A percentile compares a stretch with the other conserved stretches of the same genome.
phyloP scores from a whole-genome alignment of 2,329 filamentous ascomycete genomes.

The Orbilia javanica region DNA sequence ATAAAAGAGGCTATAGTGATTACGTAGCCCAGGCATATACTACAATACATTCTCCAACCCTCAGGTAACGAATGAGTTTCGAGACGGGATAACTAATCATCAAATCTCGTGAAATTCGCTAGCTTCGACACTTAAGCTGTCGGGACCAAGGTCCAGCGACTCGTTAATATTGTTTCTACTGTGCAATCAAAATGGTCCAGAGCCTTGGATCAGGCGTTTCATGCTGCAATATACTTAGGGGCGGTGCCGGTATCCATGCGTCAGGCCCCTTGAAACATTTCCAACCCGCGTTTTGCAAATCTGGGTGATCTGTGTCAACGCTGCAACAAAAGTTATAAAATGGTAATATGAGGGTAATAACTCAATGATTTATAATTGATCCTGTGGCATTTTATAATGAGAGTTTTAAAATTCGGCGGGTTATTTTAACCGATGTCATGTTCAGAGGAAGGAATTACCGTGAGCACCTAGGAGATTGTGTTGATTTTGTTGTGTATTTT shows the following conservation, averaged over 20 bases:
- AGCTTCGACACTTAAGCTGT: no score
- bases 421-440: neutral
- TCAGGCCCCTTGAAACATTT: constrained; percentile 12
- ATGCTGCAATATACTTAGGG: neutral
- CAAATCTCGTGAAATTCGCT: no score
- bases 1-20: no score
- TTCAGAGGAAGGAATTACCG: neutral
- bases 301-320: constrained; percentile 4
- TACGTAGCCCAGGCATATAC: no score
- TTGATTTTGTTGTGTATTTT: constrained; percentile 20
- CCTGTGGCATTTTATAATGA: neutral
- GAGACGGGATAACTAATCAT: no score
- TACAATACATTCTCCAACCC: no score
- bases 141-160: neutral
- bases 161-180: neutral
- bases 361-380: neutral
- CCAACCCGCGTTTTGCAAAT: constrained; percentile 10
- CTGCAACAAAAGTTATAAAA: neutral
- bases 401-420: neutral
- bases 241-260: constrained; percentile 6
- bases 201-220: neutral
- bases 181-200: neutral
- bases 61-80: no score
- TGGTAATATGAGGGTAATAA: neutral
- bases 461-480: neutral